phyloP scores from a whole-genome alignment of 768 basidiomycete genomes.

The Melanogaster broomeanus region DNA sequence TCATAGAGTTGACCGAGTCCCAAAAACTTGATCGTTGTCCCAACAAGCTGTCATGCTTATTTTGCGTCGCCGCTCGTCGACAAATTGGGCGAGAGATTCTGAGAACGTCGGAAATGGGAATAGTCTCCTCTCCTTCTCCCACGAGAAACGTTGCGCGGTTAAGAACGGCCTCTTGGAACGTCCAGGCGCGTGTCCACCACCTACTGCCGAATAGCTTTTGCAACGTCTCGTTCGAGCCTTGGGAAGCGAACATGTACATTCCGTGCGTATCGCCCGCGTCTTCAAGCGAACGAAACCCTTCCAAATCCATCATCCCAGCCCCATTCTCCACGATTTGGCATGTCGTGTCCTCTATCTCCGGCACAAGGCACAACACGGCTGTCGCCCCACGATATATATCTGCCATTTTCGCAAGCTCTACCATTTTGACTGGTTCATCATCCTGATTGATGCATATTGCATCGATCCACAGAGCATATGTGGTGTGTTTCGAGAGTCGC shows the following conservation, averaged over 20 bases:
- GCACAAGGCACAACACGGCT: conserved; percentile 5
- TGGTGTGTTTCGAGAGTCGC: conserved; percentile 4
- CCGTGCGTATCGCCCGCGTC: conserved; percentile 3
- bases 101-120: conserved; percentile 5
- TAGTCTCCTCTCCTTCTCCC: conserved; percentile 1
- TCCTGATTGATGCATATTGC: conserved; percentile 3
- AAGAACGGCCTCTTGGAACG: conserved; percentile 6
- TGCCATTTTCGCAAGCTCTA: conserved; percentile 1
- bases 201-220: conserved; percentile 1
- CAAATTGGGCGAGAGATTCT: neutral
- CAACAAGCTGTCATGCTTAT: neutral
- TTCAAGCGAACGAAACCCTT: conserved; percentile 2
- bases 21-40: conserved; percentile 2
- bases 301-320: conserved; percentile 1
- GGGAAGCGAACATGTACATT: conserved; percentile 6
- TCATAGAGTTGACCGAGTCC: conserved; percentile 3
- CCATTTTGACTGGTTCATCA: neutral
- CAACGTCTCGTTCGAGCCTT: neutral
- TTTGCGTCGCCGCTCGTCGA: conserved; percentile 3
- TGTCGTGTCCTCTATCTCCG: neutral
- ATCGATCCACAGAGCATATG: conserved; percentile 5
- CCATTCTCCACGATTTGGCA: neutral
- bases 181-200: conserved; percentile 7
- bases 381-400: conserved; percentile 4
- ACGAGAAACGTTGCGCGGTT: neutral